phyloP scores from a whole-genome alignment of 139 green algal species.

The Trebouxia sp. region DNA sequence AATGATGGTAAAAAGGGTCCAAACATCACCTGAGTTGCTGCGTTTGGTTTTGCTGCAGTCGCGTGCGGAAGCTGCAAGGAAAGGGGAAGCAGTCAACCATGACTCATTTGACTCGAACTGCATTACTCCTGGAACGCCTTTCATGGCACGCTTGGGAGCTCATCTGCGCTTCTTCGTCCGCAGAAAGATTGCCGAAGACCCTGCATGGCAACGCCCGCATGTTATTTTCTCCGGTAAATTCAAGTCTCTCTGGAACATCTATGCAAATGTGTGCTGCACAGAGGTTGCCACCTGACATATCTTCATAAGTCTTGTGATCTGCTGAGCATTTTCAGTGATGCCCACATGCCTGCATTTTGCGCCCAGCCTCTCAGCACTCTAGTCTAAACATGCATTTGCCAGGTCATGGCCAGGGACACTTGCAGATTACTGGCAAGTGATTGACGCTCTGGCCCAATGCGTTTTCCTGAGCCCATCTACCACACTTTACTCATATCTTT shows the following conservation, averaged over 20 bases:
- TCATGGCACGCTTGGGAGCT: constrained; percentile 73
- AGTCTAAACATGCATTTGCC: no score
- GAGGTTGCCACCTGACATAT: not conserved
- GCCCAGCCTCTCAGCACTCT: no score
- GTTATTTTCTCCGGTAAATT: constrained; percentile 79
- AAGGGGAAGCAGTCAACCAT: constrained; percentile 56
- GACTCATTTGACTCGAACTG: constrained; percentile 91
- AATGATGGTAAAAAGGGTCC: not conserved
- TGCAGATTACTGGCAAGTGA: no score
- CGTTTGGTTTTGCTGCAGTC: constrained; percentile 29
- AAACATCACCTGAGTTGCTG: not conserved
- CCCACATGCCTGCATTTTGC: no score
- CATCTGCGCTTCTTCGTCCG: constrained; percentile 90
- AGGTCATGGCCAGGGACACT: no score
- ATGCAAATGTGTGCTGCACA: not conserved
- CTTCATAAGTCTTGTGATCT: not conserved
- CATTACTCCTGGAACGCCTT: constrained; percentile 87
- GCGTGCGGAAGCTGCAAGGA: constrained; percentile 51
- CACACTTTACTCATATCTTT: no score
- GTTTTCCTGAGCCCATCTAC: no score
- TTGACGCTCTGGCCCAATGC: no score
- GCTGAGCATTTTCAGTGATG: no score
- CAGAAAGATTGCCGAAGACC: constrained; percentile 84
- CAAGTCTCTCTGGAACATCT: no score
- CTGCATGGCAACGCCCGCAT: constrained; percentile 75